These are phyloP conservation scores for Citrus inodora DNA, from an alignment of 345 rosid species.

Conservation along the genomic window DNA sequence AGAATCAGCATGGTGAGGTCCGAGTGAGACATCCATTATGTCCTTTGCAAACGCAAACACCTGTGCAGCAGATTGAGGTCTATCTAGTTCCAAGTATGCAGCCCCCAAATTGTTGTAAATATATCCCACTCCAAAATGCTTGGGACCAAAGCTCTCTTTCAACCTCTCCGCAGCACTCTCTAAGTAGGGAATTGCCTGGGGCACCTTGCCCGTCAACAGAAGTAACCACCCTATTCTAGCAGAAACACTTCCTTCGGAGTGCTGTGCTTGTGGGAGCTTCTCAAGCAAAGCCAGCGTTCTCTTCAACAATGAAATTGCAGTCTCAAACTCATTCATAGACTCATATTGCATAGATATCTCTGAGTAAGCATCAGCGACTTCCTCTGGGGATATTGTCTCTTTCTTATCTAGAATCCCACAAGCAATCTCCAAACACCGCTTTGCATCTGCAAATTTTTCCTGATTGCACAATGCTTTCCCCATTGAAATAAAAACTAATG, in stretches of 20 bases:
- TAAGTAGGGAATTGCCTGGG: slow-evolving; percentile 80
- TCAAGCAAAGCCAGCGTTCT: slow-evolving; percentile 73
- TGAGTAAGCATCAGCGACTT: slow-evolving; percentile 86
- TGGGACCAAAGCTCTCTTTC: slow-evolving; percentile 86
- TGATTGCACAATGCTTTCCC: slow-evolving; percentile 69
- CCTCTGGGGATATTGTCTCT: slow-evolving; percentile 55
- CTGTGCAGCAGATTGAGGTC: slow-evolving; percentile 93
- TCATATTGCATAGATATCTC: slow-evolving; percentile 93
- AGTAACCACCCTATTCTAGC: slow-evolving; percentile 96
- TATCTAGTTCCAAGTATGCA: slow-evolving; percentile 84
- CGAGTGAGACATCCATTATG: slow-evolving; percentile 90
- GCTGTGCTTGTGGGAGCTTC: slow-evolving; percentile 85
- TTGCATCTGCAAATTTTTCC: slow-evolving; percentile 64
- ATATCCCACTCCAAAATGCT: slow-evolving; percentile 91
- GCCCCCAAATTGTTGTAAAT: slow-evolving; percentile 93
- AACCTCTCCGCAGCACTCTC: slow-evolving; percentile 84
- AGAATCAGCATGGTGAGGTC: slow-evolving; percentile 86
- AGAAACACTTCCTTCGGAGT: slow-evolving; percentile 78
- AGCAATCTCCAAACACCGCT: slow-evolving; percentile 77
- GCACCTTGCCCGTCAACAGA: slow-evolving; percentile 74
- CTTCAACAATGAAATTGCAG: slow-evolving; percentile 68
- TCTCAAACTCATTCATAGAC: slow-evolving; percentile 79
- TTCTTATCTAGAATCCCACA: slow-evolving; percentile 77
- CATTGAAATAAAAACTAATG: slow-evolving; percentile 76
- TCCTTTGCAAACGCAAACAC: slow-evolving; percentile 95